phyloP scores from a whole-genome alignment of 2,329 filamentous ascomycete genomes.

The Microsporum canis region DNA sequence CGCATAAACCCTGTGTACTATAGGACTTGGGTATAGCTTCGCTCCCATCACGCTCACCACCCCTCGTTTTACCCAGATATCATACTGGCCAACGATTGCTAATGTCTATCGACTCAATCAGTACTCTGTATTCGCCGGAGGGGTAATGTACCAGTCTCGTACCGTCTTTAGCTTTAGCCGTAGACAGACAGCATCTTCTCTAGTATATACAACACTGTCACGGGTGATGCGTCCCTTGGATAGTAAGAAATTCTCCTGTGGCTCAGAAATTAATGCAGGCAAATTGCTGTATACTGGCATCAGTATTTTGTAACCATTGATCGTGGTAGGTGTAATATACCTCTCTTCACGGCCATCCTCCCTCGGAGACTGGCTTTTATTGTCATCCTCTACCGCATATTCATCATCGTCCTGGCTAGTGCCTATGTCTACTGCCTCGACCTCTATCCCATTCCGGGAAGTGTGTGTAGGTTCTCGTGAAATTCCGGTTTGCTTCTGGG shows the following conservation, averaged over 20 bases:
- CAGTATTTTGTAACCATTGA: background rate
- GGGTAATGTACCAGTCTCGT: slow-evolving; percentile 5
- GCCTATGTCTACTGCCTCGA: background rate
- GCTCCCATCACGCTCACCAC: slow-evolving; percentile 48
- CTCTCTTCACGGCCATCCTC: background rate
- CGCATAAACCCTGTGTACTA: slow-evolving; percentile 41
- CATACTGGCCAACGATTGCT: slow-evolving; percentile 42
- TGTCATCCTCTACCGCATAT: slow-evolving; percentile 4
- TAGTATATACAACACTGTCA: slow-evolving; percentile 29
- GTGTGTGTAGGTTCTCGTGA: background rate
- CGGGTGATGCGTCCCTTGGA: slow-evolving; percentile 30
- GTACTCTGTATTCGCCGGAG: slow-evolving; percentile 15
- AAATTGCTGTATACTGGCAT: background rate
- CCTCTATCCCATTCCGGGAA: background rate
- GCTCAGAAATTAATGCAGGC: background rate
- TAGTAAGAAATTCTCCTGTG: slow-evolving; percentile 29
- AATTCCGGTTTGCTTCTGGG: background rate
- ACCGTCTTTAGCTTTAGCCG: slow-evolving; percentile 32
- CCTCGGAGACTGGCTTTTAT: background rate
- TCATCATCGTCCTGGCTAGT: background rate
- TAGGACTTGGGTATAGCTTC: slow-evolving; percentile 39
- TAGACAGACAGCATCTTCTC: slow-evolving; percentile 28
- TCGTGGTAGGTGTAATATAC: background rate
- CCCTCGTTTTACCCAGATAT: slow-evolving; percentile 46
- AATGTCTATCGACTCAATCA: slow-evolving; percentile 26